Evolutionary conservation across 2,329 filamentous ascomycete species (phyloP).

Genomic region (Neonectria hederae): DNA sequence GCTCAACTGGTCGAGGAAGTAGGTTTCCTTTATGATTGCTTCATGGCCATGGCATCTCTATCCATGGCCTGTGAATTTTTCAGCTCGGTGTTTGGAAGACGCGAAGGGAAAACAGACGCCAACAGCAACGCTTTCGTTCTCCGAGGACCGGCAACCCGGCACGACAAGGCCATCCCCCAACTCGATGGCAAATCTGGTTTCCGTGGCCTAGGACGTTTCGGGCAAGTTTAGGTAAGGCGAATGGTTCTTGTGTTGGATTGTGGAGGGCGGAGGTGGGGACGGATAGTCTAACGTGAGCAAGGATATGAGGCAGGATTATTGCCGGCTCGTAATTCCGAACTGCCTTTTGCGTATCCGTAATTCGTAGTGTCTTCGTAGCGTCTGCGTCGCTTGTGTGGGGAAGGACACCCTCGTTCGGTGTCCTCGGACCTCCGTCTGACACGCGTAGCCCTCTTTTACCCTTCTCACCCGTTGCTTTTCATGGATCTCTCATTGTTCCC

Average conservation of each 20-base stretch:
- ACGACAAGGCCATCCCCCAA: slow-evolving; percentile 13
- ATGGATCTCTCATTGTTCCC: not conserved
- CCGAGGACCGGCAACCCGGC: slow-evolving; percentile 33
- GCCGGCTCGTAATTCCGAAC: slow-evolving; percentile 36
- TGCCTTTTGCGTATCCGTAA: not conserved
- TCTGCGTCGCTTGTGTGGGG: not conserved
- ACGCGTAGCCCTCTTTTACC: not conserved
- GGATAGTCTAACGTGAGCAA: slow-evolving; percentile 8
- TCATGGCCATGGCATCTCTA: not conserved
- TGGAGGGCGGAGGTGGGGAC: slow-evolving; percentile 27
- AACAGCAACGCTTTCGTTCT: slow-evolving; percentile 3
- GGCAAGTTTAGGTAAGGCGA: slow-evolving; percentile 12
- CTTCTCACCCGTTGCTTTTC: not conserved
- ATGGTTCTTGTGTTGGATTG: slow-evolving; percentile 18
- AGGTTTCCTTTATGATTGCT: slow-evolving; percentile 3
- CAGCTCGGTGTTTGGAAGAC: slow-evolving; percentile 16
- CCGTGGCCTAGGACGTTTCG: slow-evolving; percentile 14
- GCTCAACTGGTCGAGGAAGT: not conserved
- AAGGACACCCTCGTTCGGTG: not conserved
- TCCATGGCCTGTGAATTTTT: not conserved
- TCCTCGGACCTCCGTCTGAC: slow-evolving; percentile 13
- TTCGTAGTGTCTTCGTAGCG: not conserved
- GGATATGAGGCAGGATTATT: slow-evolving; percentile 29
- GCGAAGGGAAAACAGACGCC: not conserved
- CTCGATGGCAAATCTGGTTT: slow-evolving; percentile 24